phyloP scores from a whole-genome alignment of 2,329 filamentous ascomycete genomes.

The Botrytis cinerea region DNA sequence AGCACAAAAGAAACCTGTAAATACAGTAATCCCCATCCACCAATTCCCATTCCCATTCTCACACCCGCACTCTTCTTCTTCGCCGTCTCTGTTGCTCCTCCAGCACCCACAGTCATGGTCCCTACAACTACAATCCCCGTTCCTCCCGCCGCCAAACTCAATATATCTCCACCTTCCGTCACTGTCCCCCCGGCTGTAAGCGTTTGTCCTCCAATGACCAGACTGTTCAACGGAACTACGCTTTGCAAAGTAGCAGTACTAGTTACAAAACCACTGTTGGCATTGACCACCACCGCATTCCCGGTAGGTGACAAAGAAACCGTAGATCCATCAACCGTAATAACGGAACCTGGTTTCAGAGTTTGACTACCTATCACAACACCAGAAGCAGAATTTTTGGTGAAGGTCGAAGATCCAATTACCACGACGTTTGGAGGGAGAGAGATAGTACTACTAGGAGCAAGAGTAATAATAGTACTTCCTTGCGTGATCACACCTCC shows the following conservation, averaged over 20 bases:
- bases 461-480: slow-evolving; percentile 15
- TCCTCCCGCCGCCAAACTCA: slow-evolving; percentile 34
- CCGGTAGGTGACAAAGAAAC: slow-evolving; percentile 27
- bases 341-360: slow-evolving; percentile 24
- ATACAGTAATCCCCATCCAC: slow-evolving; percentile 10
- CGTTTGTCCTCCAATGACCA: slow-evolving; percentile 35
- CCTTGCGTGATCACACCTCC: slow-evolving; percentile 27
- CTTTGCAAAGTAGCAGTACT: slow-evolving; percentile 15
- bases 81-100: slow-evolving; percentile 26
- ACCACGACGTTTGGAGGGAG: slow-evolving; percentile 9
- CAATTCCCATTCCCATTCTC: neutral
- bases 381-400: slow-evolving; percentile 22
- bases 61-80: slow-evolving; percentile 34
- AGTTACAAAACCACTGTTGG: slow-evolving; percentile 21
- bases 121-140: slow-evolving; percentile 34
- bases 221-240: slow-evolving; percentile 23
- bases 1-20: slow-evolving; percentile 15
- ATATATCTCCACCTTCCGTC: slow-evolving; percentile 38
- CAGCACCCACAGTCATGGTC: slow-evolving; percentile 35
- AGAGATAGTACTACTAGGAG: neutral
- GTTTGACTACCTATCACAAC: slow-evolving; percentile 27
- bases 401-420: slow-evolving; percentile 23
- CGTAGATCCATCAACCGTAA: slow-evolving; percentile 22
- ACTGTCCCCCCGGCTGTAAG: slow-evolving; percentile 36
- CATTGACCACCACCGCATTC: slow-evolving; percentile 28